Conservation (phyloP, 768 basidiomycete species). For the Leccinum truebloodii region DNA sequence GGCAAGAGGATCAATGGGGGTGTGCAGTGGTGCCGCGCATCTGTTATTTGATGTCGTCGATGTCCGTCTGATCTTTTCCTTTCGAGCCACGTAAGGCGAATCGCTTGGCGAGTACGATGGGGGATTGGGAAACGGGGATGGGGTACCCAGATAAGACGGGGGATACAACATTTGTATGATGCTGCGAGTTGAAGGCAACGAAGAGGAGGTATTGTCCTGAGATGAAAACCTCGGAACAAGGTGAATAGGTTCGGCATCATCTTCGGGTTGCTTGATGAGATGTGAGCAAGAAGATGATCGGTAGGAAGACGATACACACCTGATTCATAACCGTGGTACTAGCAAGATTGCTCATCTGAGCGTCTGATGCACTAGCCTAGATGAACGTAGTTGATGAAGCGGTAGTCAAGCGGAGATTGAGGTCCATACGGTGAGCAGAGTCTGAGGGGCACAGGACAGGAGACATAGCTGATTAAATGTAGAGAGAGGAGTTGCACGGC, state of each 20-base stretch:
- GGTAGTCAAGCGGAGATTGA: not conserved
- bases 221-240: not conserved
- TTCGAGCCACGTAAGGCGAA: not conserved
- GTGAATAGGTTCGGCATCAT: not conserved
- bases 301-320: slow-evolving; percentile 3
- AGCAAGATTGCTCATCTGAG: not conserved
- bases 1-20: slow-evolving; percentile 6
- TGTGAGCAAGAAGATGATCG: slow-evolving; percentile 8
- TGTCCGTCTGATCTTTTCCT: not conserved
- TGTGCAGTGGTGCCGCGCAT: not conserved
- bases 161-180: slow-evolving; percentile 32
- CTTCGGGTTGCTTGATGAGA: slow-evolving; percentile 8
- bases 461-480: not conserved
- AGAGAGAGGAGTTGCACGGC: not conserved
- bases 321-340: not conserved
- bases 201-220: not conserved
- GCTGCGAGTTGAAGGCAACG: slow-evolving; percentile 22
- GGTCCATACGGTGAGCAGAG: not conserved
- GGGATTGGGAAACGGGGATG: slow-evolving; percentile 14
- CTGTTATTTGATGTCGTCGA: not conserved
- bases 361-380: not conserved
- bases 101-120: slow-evolving; percentile 22
- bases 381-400: not conserved
- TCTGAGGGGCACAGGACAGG: slow-evolving; percentile 6
- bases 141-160: slow-evolving; percentile 16